Base-by-base conservation (phyloP, 2,329 filamentous ascomycete genomes). In the Stagonosporopsis vannaccii region DNA sequence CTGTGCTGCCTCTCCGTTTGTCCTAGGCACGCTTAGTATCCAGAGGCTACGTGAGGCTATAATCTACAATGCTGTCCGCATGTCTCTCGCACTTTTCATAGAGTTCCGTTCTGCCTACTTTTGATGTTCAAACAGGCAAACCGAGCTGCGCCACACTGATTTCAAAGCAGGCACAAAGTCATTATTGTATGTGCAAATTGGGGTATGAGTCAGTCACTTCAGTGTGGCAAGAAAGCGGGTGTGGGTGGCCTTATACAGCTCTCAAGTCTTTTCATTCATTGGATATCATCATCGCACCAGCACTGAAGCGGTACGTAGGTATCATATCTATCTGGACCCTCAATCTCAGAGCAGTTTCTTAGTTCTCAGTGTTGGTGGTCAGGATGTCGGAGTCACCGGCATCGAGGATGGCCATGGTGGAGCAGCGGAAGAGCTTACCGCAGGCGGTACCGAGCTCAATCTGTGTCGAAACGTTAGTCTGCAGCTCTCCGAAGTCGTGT, bases 361-460 rank as follows among this genome's bases (percentile, higher is more conserved):
- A 69, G 66, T 80, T 81, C 61, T 75, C 72, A 51, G 78, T 71
- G 72, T 88, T 87, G 81, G 91, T 88, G 82, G 84, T 89, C 74
- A 99, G 87, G 81, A 99, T 99, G 82, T 99, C 95, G 71, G 92
- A 97, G 88, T 98, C 80, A 80, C 73, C 95, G 79, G 93, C 92
- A 82, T 99, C 95, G 70, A 98, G 84, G 78, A 98, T 90, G 73
- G 93, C 89, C 90, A 99, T 96, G 82, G 93, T 97, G 70, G 91
- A 94, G 88, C 91, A 96, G 73, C 92, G 88, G 90, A 96, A 99
- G 78, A 99, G 90, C 86, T 98, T 98, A 86, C 95, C 95, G 84
- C 93, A 97, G 72, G 92, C 93, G 78, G 93, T 98, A 77, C 95
- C 95, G 70, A 99, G 87, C 85, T 98, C 95, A 78, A 98, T 97